Percentiles rank a stretch among this genome's conserved stretches.
Conservation (phyloP, 805 yeast genomes). For the Metschnikowia anglica region DNA sequence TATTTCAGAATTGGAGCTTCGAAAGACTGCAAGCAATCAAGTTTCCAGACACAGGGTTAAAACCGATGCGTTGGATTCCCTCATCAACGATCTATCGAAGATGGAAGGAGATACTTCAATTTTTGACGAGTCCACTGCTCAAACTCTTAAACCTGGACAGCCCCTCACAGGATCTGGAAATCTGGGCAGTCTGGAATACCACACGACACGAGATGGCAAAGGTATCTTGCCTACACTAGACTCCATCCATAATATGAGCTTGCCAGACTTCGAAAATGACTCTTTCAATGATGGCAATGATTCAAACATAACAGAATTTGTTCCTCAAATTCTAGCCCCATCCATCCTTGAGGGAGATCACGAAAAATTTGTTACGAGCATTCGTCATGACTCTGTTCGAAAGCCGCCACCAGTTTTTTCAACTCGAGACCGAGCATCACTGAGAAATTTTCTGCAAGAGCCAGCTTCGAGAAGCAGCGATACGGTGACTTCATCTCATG, state of each 20-base stretch:
- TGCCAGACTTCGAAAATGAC: constrained; percentile 31
- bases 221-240: constrained; percentile 25
- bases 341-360: constrained; percentile 11
- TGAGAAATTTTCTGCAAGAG: not conserved
- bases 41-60: constrained; percentile 16
- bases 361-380: constrained; percentile 13
- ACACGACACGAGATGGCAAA: constrained; percentile 2
- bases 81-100: constrained; percentile 36
- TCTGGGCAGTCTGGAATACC: constrained; percentile 9
- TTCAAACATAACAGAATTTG: not conserved
- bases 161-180: constrained; percentile 2
- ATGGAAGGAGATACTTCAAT: constrained; percentile 18
- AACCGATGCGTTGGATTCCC: constrained; percentile 36
- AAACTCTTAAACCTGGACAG: not conserved
- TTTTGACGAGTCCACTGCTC: constrained; percentile 1
- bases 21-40: constrained; percentile 8
- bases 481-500: not conserved
- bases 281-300: constrained; percentile 12
- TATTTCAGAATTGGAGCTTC: not conserved
- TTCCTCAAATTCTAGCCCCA: not conserved
- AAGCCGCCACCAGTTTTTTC: constrained; percentile 32
- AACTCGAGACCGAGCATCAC: not conserved
- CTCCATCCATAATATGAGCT: constrained; percentile 24
- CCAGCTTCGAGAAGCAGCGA: not conserved
- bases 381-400: constrained; percentile 28